Conservation (phyloP, 441 rosid genomes). For the Pelargonium citronellum region DNA sequence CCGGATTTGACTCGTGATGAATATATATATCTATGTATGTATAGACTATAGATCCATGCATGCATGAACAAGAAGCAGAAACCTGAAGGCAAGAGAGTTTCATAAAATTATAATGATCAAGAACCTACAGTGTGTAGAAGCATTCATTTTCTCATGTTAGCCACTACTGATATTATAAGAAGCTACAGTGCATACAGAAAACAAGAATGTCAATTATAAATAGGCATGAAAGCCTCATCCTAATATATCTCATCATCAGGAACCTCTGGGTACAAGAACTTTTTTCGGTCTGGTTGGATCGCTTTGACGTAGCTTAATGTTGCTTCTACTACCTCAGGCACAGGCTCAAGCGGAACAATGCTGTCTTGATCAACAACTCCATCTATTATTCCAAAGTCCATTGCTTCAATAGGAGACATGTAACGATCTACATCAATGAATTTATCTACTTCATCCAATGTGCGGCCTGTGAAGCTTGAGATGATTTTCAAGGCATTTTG, state of each 20-base stretch:
- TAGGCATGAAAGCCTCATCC: slow-evolving; percentile 13
- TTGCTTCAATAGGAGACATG: slow-evolving; percentile 88
- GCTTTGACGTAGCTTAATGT: slow-evolving; percentile 51
- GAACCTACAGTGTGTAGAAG: too few species aligned
- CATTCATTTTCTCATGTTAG: neutral
- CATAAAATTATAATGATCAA: too few species aligned
- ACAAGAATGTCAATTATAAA: neutral
- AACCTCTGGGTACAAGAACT: slow-evolving; percentile 74
- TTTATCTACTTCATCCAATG: slow-evolving; percentile 58
- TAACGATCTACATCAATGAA: slow-evolving; percentile 81
- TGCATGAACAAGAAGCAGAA: too few species aligned
- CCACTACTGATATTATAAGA: neutral
- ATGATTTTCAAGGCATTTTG: slow-evolving; percentile 53
- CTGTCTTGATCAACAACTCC: slow-evolving; percentile 83
- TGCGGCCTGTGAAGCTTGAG: slow-evolving; percentile 60
- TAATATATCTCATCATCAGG: slow-evolving; percentile 86
- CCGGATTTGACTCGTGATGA: too few species aligned
- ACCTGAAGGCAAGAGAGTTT: too few species aligned
- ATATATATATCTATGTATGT: too few species aligned
- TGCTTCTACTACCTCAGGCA: slow-evolving; percentile 64
- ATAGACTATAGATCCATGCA: too few species aligned
- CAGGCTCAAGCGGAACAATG: slow-evolving; percentile 70
- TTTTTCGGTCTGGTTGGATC: slow-evolving; percentile 53
- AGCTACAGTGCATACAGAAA: neutral
- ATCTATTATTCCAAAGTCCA: slow-evolving; percentile 88